Percentiles rank a stretch among this genome's conserved stretches.
phyloP scores from a whole-genome alignment of 1,139 yeast species.

The Saccharomyces hybrid region DNA sequence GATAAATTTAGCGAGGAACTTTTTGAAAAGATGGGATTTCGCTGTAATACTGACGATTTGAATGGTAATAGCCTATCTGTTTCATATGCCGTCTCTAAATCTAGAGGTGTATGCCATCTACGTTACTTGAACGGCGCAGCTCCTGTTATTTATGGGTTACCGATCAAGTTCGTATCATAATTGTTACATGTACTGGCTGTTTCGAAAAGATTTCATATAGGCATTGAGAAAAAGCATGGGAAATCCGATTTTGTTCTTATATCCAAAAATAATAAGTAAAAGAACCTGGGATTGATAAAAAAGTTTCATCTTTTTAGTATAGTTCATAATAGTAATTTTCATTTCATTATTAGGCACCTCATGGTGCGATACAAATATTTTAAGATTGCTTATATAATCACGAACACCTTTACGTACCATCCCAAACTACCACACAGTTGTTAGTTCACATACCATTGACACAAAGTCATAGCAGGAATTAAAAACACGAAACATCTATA shows the following conservation, averaged over 20 bases:
- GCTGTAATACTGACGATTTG: constrained; percentile 17
- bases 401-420: not conserved
- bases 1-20: constrained; percentile 63
- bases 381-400: not conserved
- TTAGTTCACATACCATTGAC: not conserved
- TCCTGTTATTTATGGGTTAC: constrained; percentile 72
- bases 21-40: constrained; percentile 57
- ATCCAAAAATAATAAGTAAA: not conserved
- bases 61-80: constrained; percentile 10
- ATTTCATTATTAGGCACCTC: not conserved
- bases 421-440: not conserved
- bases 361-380: not conserved
- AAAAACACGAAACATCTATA: not conserved
- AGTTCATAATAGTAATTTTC: not conserved
- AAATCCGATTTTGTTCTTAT: not conserved
- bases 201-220: not conserved
- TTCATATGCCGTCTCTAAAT: constrained; percentile 42
- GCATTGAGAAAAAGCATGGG: not conserved
- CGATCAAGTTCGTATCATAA: constrained; percentile 33
- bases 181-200: not conserved
- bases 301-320: not conserved
- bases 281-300: not conserved
- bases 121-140: constrained; percentile 73
- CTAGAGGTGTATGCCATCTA: constrained; percentile 60
- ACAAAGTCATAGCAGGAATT: not conserved